These are phyloP conservation scores for Parathielavia appendiculata DNA, from an alignment of 495 filamentous ascomycete species.

Conservation along the genomic window DNA sequence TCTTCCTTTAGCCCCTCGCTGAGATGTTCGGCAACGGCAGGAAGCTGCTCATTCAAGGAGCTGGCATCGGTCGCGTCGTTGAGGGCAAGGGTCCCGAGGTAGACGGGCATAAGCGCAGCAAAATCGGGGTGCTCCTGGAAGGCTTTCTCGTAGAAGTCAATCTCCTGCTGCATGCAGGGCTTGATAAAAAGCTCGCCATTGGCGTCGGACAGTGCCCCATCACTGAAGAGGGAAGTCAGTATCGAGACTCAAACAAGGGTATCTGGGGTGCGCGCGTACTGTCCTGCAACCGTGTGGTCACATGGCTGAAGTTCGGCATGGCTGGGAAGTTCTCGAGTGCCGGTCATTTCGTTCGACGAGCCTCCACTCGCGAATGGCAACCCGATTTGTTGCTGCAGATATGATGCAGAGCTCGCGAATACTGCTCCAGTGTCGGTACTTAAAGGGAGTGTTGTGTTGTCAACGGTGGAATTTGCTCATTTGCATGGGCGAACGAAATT, in stretches of 20 bases:
- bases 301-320: conserved; percentile 60
- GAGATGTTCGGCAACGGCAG: conserved; percentile 38
- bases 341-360: conserved; percentile 26
- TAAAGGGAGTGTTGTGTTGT: conserved; percentile 9
- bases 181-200: conserved; percentile 89
- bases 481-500: conserved; percentile 11
- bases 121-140: conserved; percentile 59
- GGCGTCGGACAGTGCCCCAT: conserved; percentile 81
- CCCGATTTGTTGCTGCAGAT: background rate
- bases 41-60: conserved; percentile 50
- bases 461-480: conserved; percentile 16
- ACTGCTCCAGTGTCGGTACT: background rate
- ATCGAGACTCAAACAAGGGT: background rate
- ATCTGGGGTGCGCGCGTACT: conserved; percentile 57
- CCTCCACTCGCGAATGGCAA: background rate
- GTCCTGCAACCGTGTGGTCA: conserved; percentile 82
- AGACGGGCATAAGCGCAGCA: conserved; percentile 75
- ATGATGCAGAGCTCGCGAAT: background rate
- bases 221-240: conserved; percentile 49
- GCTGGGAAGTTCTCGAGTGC: conserved; percentile 38
- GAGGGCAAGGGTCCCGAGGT: conserved; percentile 68
- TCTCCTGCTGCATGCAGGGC: conserved; percentile 80
- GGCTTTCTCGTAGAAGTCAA: conserved; percentile 86
- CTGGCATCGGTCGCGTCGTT: conserved; percentile 41
- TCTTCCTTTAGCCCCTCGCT: conserved; percentile 39